Percentiles rank a stretch among this genome's conserved stretches.
These are phyloP conservation scores for Fusarium tricinctum DNA, from an alignment of 2,329 filamentous ascomycete genomes.

Conservation along the genomic window DNA sequence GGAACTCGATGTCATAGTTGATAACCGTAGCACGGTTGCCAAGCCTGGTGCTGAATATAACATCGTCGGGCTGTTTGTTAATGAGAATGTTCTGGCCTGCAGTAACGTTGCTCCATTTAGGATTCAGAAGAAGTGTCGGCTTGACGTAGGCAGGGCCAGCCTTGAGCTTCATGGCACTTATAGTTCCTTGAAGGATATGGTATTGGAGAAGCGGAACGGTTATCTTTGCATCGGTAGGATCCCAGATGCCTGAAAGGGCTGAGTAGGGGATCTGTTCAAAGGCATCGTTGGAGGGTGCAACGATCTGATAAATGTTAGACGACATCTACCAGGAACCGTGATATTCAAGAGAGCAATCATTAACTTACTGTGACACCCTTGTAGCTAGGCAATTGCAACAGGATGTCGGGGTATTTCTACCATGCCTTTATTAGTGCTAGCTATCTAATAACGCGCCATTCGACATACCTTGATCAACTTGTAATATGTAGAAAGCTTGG, in stretches of 20 bases:
- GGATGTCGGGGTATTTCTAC: slow-evolving; percentile 62
- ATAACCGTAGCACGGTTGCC: slow-evolving; percentile 60
- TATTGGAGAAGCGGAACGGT: slow-evolving; percentile 69
- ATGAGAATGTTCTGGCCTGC: slow-evolving; percentile 64
- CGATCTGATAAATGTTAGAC: slow-evolving; percentile 56
- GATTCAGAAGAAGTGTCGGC: slow-evolving; percentile 59
- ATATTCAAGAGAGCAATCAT: background rate
- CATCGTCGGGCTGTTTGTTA: slow-evolving; percentile 59
- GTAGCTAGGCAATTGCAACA: slow-evolving; percentile 60
- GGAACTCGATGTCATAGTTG: slow-evolving; percentile 61
- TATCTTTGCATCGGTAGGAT: slow-evolving; percentile 60
- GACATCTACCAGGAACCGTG: background rate
- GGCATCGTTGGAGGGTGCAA: slow-evolving; percentile 70
- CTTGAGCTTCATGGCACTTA: slow-evolving; percentile 57
- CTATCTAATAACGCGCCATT: background rate
- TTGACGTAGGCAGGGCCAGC: slow-evolving; percentile 57
- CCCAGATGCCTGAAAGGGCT: slow-evolving; percentile 63
- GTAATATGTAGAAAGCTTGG: slow-evolving; percentile 61
- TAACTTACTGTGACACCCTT: slow-evolving; percentile 60
- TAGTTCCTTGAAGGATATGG: slow-evolving; percentile 70
- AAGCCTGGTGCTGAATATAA: slow-evolving; percentile 65
- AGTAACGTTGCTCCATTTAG: slow-evolving; percentile 63
- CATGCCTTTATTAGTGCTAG: background rate
- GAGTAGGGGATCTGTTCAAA: slow-evolving; percentile 69
- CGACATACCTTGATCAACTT: slow-evolving; percentile 58